Conservation (phyloP, 2,329 filamentous ascomycete species). For the Aquanectria penicillioides region DNA sequence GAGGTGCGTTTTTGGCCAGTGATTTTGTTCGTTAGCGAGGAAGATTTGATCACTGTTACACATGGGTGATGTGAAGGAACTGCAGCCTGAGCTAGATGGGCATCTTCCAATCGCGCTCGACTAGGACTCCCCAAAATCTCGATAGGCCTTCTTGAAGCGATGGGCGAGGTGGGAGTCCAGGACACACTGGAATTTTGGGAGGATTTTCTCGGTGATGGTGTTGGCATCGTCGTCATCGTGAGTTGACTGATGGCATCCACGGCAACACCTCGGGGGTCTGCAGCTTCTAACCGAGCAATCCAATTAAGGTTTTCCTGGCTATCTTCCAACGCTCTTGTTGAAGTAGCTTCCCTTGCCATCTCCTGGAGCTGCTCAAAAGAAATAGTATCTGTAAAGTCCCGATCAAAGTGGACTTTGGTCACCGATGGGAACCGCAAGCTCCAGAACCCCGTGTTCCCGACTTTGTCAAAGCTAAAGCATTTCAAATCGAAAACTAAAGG, state of each 20-base stretch:
- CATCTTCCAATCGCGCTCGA: background rate
- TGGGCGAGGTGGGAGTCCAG: conserved; percentile 29
- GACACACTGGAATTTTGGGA: conserved; percentile 38
- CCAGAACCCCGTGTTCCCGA: conserved; percentile 74
- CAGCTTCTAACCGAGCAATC: conserved; percentile 67
- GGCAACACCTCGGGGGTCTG: conserved; percentile 57
- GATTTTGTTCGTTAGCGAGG: background rate
- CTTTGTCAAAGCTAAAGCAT: conserved; percentile 82
- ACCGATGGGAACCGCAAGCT: conserved; percentile 81
- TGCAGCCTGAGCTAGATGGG: background rate
- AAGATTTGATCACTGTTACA: too few species aligned
- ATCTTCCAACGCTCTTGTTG: conserved; percentile 60
- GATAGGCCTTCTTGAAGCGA: conserved; percentile 2
- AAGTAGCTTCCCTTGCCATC: conserved; percentile 68
- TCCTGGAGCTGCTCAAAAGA: conserved; percentile 76
- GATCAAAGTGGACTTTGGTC: conserved; percentile 80
- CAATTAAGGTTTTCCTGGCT: conserved; percentile 70
- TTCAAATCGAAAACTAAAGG: conserved; percentile 84
- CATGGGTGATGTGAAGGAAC: too few species aligned
- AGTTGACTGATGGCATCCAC: conserved; percentile 58
- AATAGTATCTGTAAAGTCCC: conserved; percentile 74
- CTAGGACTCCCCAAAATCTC: background rate
- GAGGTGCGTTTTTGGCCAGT: conserved; percentile 12
- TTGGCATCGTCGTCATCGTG: conserved; percentile 51
- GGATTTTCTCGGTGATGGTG: conserved; percentile 45